phyloP scores from a whole-genome alignment of 225 moss, liverwort and hornwort species.

The Thuidium tamariscinum region DNA sequence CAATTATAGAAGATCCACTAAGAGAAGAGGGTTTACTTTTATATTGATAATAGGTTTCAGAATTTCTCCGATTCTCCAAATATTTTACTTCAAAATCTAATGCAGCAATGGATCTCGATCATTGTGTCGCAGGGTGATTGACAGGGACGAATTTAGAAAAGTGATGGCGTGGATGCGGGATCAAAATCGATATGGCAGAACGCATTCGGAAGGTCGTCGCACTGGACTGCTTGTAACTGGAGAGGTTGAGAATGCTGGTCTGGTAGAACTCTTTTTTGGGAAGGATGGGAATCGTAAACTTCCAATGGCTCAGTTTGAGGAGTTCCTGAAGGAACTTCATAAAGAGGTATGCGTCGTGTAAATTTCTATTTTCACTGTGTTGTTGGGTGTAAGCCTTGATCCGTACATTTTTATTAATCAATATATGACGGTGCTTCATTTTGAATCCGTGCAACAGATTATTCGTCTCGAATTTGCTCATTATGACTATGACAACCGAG shows the following conservation, averaged over 20 bases:
- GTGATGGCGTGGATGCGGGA: slow-evolving; percentile 66
- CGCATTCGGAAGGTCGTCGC: slow-evolving; percentile 55
- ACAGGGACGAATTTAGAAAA: slow-evolving; percentile 65
- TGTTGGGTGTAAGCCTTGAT: neutral
- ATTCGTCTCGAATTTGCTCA: slow-evolving; percentile 65
- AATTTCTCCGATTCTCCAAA: neutral
- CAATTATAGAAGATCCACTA: neutral
- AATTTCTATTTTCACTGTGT: neutral
- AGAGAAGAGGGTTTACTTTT: neutral
- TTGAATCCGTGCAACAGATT: slow-evolving; percentile 40
- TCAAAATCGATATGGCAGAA: slow-evolving; percentile 49
- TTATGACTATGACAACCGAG: slow-evolving; percentile 59
- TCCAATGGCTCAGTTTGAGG: slow-evolving; percentile 65
- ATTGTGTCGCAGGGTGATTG: slow-evolving; percentile 42
- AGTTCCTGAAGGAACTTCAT: slow-evolving; percentile 54
- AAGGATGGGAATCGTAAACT: slow-evolving; percentile 47
- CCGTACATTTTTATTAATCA: neutral
- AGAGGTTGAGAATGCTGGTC: slow-evolving; percentile 56
- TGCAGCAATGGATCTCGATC: neutral
- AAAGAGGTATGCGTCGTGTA: slow-evolving; percentile 33
- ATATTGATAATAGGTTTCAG: neutral
- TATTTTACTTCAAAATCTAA: neutral
- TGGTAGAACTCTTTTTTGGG: slow-evolving; percentile 77
- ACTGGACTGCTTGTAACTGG: slow-evolving; percentile 39
- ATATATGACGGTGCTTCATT: neutral